Percentiles rank a stretch among this genome's conserved stretches.
These are phyloP conservation scores for Hymenoscyphus fructigenus DNA, from an alignment of 2,329 filamentous ascomycete species.

Conservation along the genomic window DNA sequence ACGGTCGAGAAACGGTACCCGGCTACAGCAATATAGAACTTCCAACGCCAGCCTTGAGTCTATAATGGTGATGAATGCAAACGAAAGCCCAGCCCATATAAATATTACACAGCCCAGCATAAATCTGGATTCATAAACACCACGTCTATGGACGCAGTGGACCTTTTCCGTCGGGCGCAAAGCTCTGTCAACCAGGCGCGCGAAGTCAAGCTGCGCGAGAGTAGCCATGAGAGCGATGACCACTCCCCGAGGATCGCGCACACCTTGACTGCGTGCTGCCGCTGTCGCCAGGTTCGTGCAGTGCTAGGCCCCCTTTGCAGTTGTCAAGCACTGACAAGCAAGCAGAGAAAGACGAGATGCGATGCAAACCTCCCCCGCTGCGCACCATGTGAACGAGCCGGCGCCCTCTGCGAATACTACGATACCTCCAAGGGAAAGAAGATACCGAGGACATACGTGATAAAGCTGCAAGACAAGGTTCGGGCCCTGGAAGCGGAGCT, in stretches of 20 bases:
- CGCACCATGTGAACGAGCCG: conserved; percentile 87
- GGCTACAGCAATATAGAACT: background rate
- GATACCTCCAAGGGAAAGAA: conserved; percentile 84
- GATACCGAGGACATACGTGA: conserved; percentile 88
- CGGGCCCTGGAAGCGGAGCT: conserved; percentile 80
- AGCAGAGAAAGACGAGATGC: conserved; percentile 85
- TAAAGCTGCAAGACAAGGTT: conserved; percentile 85
- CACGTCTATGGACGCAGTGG: conserved; percentile 55
- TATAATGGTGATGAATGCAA: conserved; percentile 29
- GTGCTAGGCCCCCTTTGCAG: conserved; percentile 5
- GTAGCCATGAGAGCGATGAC: conserved; percentile 48
- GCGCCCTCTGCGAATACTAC: conserved; percentile 91
- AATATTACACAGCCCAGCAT: conserved; percentile 3
- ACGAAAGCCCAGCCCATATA: conserved; percentile 16
- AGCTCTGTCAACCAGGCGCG: conserved; percentile 38
- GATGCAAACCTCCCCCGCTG: conserved; percentile 91
- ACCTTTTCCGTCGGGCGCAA: conserved; percentile 60
- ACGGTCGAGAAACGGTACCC: conserved; percentile 1
- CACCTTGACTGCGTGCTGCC: conserved; percentile 76
- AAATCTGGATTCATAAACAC: background rate
- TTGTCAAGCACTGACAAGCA: conserved; percentile 40
- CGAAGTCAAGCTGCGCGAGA: conserved; percentile 35
- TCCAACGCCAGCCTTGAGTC: background rate
- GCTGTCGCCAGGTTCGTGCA: conserved; percentile 69
- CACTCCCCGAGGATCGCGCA: conserved; percentile 66